These are phyloP conservation scores for Exophiala alcalophila DNA, from an alignment of 2,329 filamentous ascomycete genomes.

Conservation along the genomic window DNA sequence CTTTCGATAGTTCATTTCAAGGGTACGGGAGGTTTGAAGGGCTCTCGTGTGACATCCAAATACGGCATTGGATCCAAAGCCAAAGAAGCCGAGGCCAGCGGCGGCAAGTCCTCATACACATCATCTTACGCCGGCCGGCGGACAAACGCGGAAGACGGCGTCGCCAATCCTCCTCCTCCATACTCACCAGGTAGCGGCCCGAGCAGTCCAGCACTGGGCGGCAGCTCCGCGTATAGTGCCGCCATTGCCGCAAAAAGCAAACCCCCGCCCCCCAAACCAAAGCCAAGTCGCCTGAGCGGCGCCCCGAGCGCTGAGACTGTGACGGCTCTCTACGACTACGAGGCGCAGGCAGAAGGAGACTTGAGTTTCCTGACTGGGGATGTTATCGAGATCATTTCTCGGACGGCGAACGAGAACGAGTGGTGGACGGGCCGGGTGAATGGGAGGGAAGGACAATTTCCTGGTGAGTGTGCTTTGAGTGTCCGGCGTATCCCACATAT, in stretches of 20 bases:
- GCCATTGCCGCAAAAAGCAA: constrained; percentile 55
- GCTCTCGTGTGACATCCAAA: constrained; percentile 31
- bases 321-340: constrained; percentile 92
- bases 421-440: constrained; percentile 89
- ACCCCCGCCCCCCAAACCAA: constrained; percentile 72
- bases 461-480: constrained; percentile 61
- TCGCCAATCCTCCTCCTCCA: constrained; percentile 65
- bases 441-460: constrained; percentile 85
- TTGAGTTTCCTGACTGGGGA: constrained; percentile 87
- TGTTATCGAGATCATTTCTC: constrained; percentile 78
- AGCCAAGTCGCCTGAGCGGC: constrained; percentile 70
- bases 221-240: constrained; percentile 46
- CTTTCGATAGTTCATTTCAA: constrained; percentile 88
- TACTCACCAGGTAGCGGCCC: constrained; percentile 56
- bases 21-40: constrained; percentile 64
- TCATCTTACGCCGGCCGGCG: constrained; percentile 26
- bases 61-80: constrained; percentile 31
- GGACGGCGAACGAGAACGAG: constrained; percentile 89
- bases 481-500: no score
- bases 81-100: constrained; percentile 34
- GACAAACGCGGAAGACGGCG: constrained; percentile 39
- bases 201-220: constrained; percentile 44
- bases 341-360: constrained; percentile 91
- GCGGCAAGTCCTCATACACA: constrained; percentile 29
- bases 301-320: constrained; percentile 69